These are phyloP conservation scores for Cunninghamia lanceolata DNA, from an alignment of 75 land plant genomes.

Conservation along the genomic window DNA sequence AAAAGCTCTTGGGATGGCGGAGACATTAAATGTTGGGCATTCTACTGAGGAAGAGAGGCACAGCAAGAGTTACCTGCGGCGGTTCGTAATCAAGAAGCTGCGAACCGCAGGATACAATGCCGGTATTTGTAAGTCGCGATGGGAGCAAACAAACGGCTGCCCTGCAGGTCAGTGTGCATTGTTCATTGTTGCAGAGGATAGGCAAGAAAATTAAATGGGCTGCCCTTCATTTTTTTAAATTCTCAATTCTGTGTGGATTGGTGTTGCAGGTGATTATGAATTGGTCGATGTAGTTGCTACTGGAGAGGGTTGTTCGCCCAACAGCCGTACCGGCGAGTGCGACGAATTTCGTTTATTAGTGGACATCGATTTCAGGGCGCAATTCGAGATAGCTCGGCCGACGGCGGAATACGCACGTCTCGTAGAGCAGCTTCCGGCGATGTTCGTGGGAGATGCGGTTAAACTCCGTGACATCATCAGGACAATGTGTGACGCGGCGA, in stretches of 20 bases:
- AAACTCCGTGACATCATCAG: slow-evolving; percentile 39
- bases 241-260: not conserved
- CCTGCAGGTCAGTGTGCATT: slow-evolving; percentile 40
- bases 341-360: slow-evolving; percentile 6
- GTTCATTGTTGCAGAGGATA: not conserved
- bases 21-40: not conserved
- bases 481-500: slow-evolving; percentile 43
- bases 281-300: slow-evolving; percentile 36
- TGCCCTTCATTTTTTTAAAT: not conserved
- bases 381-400: no score
- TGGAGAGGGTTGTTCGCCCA: not conserved
- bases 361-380: no score
- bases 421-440: slow-evolving; percentile 31
- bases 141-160: slow-evolving; percentile 41
- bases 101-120: slow-evolving; percentile 27
- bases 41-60: not conserved
- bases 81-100: not conserved
- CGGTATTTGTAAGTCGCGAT: slow-evolving; percentile 59
- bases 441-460: slow-evolving; percentile 53
- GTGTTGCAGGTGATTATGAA: slow-evolving; percentile 43
- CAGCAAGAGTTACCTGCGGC: not conserved
- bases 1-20: not conserved
- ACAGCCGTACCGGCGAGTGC: not conserved
- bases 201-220: not conserved
- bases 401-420: slow-evolving; percentile 32